Evolutionary conservation across 441 rosid species (phyloP), one percentile per base, ranked within the genome.

Genomic region (Adansonia grandidieri): DNA sequence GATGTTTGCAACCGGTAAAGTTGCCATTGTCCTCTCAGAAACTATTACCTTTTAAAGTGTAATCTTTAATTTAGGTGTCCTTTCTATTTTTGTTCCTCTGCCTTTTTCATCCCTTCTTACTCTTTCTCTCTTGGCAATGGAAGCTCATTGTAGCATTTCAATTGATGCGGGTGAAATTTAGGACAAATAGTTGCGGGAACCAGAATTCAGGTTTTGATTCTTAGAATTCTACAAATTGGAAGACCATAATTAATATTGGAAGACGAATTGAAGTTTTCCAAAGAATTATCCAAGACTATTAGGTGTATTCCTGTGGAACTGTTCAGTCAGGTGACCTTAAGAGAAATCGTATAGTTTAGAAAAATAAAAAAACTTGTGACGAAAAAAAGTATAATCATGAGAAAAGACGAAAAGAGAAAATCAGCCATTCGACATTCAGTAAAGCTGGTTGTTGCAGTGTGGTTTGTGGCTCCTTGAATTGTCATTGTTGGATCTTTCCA

Each of bases 1-100:
- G 99, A 96, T 85, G 81, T 96, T 89, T 96, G 99, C 88, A 96
- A 96, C 77, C 86, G 98, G 98, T 94, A 88, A 79, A 63, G 72
- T 78, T 68, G 22, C 45, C 56, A 42, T 75, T 2, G 11, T 60
- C 7, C 13, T 20, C 60, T 58, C n/a, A 73, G 22, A 64, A 14
- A 15, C 50, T 65, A 65, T 37, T 65, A n/a, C 13, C 2, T 42
- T 15, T 40, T 15, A 40, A n/a, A 40, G 14, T 65, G 13, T 40
- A 40, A 9, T 24, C 66, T 65, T 65, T 65, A 65, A 65, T 50
- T 64, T 8, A 15, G 22, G 69, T 0, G 3, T 64, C 42, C 22
- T 64, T 40, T 64, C 58, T 45, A 44, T 42, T 40, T 24, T n/a
- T 50, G 77, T 22, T 68, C 10, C 17, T 50, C 20, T 57, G 67